Percentiles rank a stretch among this genome's conserved stretches.
These are phyloP conservation scores for Telopea speciosissima DNA, from an alignment of 177 flowering plant genomes.

Conservation along the genomic window DNA sequence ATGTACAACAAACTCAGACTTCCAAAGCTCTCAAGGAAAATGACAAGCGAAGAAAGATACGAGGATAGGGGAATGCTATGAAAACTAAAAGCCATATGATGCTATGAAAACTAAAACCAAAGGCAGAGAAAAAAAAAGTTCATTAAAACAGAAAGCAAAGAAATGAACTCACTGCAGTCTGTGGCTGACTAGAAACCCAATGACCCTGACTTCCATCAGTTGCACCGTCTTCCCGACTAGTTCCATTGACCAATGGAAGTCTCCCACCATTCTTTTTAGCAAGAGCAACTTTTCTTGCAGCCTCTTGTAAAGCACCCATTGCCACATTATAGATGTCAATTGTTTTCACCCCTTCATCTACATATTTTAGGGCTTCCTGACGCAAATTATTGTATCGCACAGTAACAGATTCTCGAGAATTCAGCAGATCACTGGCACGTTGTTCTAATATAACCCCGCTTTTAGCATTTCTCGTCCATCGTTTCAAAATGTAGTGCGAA, in stretches of 20 bases:
- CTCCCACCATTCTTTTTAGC: conserved; percentile 10
- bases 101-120: not conserved
- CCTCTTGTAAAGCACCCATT: conserved; percentile 4
- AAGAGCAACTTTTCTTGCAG: conserved; percentile 1
- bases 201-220: not conserved
- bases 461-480: conserved; percentile 40
- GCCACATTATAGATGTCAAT: not conserved
- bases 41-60: too few species aligned
- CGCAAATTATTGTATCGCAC: conserved; percentile 3
- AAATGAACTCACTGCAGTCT: not conserved
- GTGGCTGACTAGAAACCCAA: conserved; percentile 1
- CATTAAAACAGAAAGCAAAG: not conserved
- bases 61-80: not conserved
- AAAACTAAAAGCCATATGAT: not conserved
- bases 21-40: too few species aligned
- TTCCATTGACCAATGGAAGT: not conserved
- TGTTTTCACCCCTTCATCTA: conserved; percentile 6
- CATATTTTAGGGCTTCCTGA: conserved; percentile 6
- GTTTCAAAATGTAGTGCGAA: conserved; percentile 26
- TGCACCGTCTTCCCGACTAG: not conserved
- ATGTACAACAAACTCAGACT: not conserved
- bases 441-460: conserved; percentile 30
- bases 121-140: not conserved
- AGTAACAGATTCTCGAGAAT: conserved; percentile 14
- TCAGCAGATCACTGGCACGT: conserved; percentile 16